Conservation (phyloP, 306 rosid species). For the Sechiopsis laciniata region DNA sequence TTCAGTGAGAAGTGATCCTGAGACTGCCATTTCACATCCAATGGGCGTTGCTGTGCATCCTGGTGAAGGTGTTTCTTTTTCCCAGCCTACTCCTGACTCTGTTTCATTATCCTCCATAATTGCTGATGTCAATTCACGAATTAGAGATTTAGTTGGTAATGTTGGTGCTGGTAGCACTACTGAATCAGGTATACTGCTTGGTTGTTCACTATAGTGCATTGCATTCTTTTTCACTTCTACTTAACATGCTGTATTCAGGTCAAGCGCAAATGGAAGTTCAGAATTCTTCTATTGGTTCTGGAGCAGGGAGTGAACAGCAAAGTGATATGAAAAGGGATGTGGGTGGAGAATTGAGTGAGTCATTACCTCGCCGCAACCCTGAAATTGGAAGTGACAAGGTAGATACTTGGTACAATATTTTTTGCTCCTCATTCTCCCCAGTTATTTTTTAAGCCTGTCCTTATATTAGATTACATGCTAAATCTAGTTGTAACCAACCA, state of each 20-base stretch:
- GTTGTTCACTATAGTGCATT: neutral
- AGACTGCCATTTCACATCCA: constrained; percentile 41
- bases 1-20: constrained; percentile 53
- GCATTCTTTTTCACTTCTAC: neutral
- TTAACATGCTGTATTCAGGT: constrained; percentile 40
- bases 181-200: constrained; percentile 42
- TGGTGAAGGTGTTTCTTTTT: constrained; percentile 47
- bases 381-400: constrained; percentile 19
- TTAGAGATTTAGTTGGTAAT: constrained; percentile 47
- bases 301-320: constrained; percentile 39
- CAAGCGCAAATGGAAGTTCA: constrained; percentile 36
- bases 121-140: constrained; percentile 48
- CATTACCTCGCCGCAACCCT: neutral
- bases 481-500: constrained; percentile 14
- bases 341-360: constrained; percentile 27
- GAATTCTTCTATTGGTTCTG: constrained; percentile 46
- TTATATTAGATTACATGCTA: constrained; percentile 5
- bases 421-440: neutral
- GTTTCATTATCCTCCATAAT: constrained; percentile 49
- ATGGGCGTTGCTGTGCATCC: constrained; percentile 38
- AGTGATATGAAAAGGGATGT: constrained; percentile 30
- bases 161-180: constrained; percentile 42
- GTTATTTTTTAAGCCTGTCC: neutral
- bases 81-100: constrained; percentile 51
- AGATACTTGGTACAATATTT: neutral